Evolutionary conservation across 2,329 filamentous ascomycete species (phyloP).

Genomic region (Cladophialophora bantiana): DNA sequence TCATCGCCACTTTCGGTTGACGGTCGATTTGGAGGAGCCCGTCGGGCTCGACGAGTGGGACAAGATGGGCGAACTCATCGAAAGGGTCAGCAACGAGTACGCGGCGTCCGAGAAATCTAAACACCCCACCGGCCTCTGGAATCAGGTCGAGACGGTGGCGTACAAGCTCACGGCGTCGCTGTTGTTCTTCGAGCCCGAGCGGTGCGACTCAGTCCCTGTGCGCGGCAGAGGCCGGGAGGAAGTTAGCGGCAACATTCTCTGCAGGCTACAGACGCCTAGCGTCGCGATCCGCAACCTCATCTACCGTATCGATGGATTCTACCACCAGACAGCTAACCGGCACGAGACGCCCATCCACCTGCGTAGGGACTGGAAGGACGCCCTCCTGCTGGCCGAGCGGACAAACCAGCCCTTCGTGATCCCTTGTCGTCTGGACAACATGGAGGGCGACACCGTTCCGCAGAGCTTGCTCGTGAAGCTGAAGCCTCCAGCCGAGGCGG

Average conservation of each 20-base stretch:
- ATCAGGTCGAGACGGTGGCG: not conserved
- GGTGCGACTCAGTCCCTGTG: not conserved
- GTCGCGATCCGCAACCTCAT: slow-evolving; percentile 1
- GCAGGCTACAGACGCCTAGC: slow-evolving; percentile 1
- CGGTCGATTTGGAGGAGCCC: slow-evolving; percentile 1
- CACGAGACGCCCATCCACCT: not conserved
- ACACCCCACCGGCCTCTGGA: slow-evolving; percentile 6
- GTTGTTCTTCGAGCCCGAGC: slow-evolving; percentile 11
- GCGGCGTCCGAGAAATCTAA: not conserved
- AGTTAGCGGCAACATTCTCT: slow-evolving; percentile 10
- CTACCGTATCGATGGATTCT: slow-evolving; percentile 12
- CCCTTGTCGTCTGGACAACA: slow-evolving; percentile 7
- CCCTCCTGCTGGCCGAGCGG: not conserved
- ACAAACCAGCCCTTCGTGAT: not conserved
- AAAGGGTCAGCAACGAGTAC: slow-evolving; percentile 6
- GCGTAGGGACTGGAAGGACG: not conserved
- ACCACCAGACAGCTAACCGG: not conserved
- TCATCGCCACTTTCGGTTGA: slow-evolving; percentile 5
- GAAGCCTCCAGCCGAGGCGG: slow-evolving; percentile 12
- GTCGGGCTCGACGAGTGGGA: slow-evolving; percentile 12
- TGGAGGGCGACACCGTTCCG: not conserved
- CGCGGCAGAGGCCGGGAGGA: slow-evolving; percentile 2
- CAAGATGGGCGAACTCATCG: slow-evolving; percentile 4
- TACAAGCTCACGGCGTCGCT: slow-evolving; percentile 14
- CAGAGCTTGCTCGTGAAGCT: slow-evolving; percentile 17